phyloP scores from a whole-genome alignment of 2,329 filamentous ascomycete species.

The Chaetomiaceae sp. region DNA sequence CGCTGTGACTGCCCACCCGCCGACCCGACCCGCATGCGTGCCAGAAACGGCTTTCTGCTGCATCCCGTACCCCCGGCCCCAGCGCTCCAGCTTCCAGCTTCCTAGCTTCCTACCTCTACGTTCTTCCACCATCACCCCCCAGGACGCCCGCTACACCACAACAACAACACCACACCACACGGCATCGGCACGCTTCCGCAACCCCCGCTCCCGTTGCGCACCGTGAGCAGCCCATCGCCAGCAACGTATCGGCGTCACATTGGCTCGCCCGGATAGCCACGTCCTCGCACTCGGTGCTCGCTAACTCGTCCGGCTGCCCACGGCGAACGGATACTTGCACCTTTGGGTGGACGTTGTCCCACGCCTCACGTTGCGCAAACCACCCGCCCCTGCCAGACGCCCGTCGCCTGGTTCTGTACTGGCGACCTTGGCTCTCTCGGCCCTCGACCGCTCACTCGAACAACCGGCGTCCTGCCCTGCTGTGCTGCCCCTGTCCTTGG shows the following conservation, averaged over 20 bases:
- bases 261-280: conserved; percentile 17
- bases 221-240: conserved; percentile 14
- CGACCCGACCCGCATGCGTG: too few relatives aligned
- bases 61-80: neutral
- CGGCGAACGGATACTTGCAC: conserved; percentile 26
- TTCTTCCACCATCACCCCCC: conserved; percentile 1
- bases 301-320: conserved; percentile 15
- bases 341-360: conserved; percentile 23
- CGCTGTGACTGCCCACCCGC: neutral
- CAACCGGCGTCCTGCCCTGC: neutral
- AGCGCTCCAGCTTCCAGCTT: too few relatives aligned
- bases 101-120: too few relatives aligned
- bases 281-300: conserved; percentile 13
- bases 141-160: too few relatives aligned
- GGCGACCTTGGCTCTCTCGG: neutral
- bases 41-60: neutral
- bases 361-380: conserved; percentile 16
- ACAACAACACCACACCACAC: too few relatives aligned
- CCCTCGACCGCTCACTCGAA: conserved; percentile 1
- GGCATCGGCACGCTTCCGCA: conserved; percentile 9
- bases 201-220: conserved; percentile 9
- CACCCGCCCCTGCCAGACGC: conserved; percentile 12
- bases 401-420: neutral
- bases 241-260: conserved; percentile 21
- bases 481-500: conserved; percentile 9